Evolutionary conservation across 805 yeast genomes (phyloP).

Genomic region (Monosporozyma solicola): DNA sequence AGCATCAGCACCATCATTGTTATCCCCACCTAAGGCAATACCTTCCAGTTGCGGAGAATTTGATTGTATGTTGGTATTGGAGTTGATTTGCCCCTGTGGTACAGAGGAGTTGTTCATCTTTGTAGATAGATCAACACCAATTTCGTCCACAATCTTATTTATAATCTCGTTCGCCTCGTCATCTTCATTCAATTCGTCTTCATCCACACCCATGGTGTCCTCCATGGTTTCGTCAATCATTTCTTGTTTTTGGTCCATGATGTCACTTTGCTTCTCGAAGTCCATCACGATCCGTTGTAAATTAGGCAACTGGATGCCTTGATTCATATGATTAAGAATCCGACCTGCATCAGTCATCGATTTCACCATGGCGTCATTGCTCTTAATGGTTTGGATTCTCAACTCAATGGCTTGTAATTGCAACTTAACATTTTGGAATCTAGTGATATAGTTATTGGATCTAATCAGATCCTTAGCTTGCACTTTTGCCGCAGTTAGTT

Average conservation of each 20-base stretch:
- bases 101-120: slow-evolving; percentile 38
- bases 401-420: slow-evolving; percentile 91
- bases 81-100: slow-evolving; percentile 31
- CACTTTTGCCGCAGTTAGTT: slow-evolving; percentile 79
- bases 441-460: slow-evolving; percentile 69
- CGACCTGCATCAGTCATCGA: slow-evolving; percentile 92
- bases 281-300: slow-evolving; percentile 87
- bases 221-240: slow-evolving; percentile 98
- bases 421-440: slow-evolving; percentile 88
- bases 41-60: slow-evolving; percentile 11
- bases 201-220: slow-evolving; percentile 89
- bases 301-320: slow-evolving; percentile 84
- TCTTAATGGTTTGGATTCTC: slow-evolving; percentile 82
- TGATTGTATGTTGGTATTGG: slow-evolving; percentile 4
- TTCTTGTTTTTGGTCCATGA: slow-evolving; percentile 98
- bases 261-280: slow-evolving; percentile 85
- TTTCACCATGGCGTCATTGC: slow-evolving; percentile 90
- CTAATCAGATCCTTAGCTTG: slow-evolving; percentile 94
- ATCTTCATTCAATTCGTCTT: slow-evolving; percentile 57
- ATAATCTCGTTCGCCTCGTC: slow-evolving; percentile 90
- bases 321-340: slow-evolving; percentile 77
- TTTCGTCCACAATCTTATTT: slow-evolving; percentile 86
- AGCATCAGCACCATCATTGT: slow-evolving; percentile 41
- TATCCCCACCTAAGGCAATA: slow-evolving; percentile 34
- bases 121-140: slow-evolving; percentile 73